Evolutionary conservation across 192 early-diverging fungal genomes (phyloP), one percentile per base, ranked within the genome.

Genomic region (Backusella mclennaniae): DNA sequence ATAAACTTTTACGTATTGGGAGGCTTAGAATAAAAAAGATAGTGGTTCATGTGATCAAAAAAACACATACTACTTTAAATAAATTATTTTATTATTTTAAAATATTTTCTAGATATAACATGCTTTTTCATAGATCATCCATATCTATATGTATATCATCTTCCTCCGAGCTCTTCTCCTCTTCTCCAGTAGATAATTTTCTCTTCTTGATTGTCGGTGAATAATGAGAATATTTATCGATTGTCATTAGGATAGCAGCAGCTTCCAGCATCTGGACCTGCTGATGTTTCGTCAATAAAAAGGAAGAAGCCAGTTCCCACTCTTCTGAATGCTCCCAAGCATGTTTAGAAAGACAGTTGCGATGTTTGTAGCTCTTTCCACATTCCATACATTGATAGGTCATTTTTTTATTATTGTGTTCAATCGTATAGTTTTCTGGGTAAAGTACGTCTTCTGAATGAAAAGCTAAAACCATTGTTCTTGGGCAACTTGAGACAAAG

Each of bases 201-300:
- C 12, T 63, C 23, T 63, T 63, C 26, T 29, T 63, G 12, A 63
- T 63, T 29, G 56, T 63, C 21, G 56, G 56, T 63, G 56, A 63
- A 63, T 63, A 63, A 11, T 63, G 56, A 63, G 69, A 46, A 63
- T 41, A 33, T 12, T 77, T 67, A 56, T 84, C 83, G 84, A 89
- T 86, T 41, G 84, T 81, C 52, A 92, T 77, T 17, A 92, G 75
- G 26, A 90, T 89, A 23, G 90, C 83, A 1, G 91, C 91, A 9
- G 91, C 89, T 78, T 92, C 91, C 67, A 92, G 81, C 67, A 92
- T 56, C 56, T 90, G 88, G 6, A 92, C 91, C 71, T 92, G 91
- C 70, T 90, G 89, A 79, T 92, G 91, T 78, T 92, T 92, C 38
- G 87, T 84, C 17, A 91, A 74, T 67, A 86, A 75, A 66, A 92